Evolutionary conservation across 2,329 filamentous ascomycete species (phyloP), one percentile per base, ranked within the genome.

Genomic region (Chrysosporium queenslandicum): DNA sequence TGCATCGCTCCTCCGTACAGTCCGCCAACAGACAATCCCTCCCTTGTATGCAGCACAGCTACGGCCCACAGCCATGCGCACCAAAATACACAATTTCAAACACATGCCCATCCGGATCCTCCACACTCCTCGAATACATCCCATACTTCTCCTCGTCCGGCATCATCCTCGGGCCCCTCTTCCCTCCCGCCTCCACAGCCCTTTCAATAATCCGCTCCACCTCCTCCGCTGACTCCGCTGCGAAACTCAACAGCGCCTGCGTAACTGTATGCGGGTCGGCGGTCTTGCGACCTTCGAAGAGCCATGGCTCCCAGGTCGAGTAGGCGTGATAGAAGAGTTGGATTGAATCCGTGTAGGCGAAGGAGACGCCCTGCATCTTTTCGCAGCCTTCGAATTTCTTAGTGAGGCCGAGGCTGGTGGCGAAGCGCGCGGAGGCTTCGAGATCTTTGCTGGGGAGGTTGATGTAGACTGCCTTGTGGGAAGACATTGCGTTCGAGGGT

Each of bases 31-130:
- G n/a, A n/a, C 27, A 30, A 30, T 6, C 27, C 27, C 11, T 11
- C 27, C 11, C 11, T 30, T 30, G 5, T 6, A 5, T 30, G 5
- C 27, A 30, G 27, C 27, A 30, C 27, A 30, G 5, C 32, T 20
- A 39, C 36, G n/a, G 8, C 37, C 37, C 37, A 16, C 37, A 21
- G 11, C 37, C 18, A 4, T 12, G 18, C 18, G 11, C 12, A 11
- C 18, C 5, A 21, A 30, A 37, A 39, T 47, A 43, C 14, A 53
- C 18, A 45, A 55, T 40, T 41, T 53, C 53, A 39, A 50, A 55
- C 29, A 55, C 49, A 42, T 55, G 53, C 14, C 50, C 50, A 37
- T 55, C 50, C 34, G 50, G 50, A 53, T 55, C 40, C 40, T 43
- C 40, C 40, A 29, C 40, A 23, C 49, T 55, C n/a, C 45, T 43